Evolutionary conservation across 2,329 filamentous ascomycete species (phyloP), one percentile per base, ranked within the genome.

Genomic region (Fusarium sulawesiense): DNA sequence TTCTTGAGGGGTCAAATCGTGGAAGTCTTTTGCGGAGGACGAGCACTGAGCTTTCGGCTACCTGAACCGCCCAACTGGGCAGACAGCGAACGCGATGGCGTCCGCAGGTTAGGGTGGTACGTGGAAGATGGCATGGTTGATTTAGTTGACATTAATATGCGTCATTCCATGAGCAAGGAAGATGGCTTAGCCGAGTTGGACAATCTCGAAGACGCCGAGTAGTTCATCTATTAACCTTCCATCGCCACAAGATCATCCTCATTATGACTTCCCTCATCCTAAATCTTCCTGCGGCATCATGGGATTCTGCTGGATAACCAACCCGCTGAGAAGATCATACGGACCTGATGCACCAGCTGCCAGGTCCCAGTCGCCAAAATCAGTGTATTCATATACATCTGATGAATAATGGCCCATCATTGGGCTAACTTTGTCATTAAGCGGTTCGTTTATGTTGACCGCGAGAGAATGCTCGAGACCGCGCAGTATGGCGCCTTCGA

Each of bases 401-500:
- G 72, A 48, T 16, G 69, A 59, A 54, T 76, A 73, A 23, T 73
- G 75, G 16, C 68, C 71, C 59, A 76, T 67, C 69, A 76, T 70
- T 0, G 77, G 74, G 64, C 73, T 78, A 30, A 76, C 71, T 41
- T 75, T 69, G 66, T 78, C 75, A 56, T 77, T 72, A 32, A 72
- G 40, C 12, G 77, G 77, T 56, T 79, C 77, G 34, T 79, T 72
- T 18, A 79, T 64, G 40, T 79, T 78, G 20, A 80, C 76, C 4
- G 77, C 78, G 4, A 80, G 73, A 3, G 78, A 76, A 62, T 80
- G 78, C 68, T 80, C 78, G 6, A 80, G 67, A 2, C 78, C 78
- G n/a, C 78, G 76, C 34, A 80, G 66, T 47, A 80, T 79, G n/a
- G 77, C 78, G 32, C 78, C 78, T 49, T 80, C 78, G 7, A 80